Conservation (phyloP, 2,329 filamentous ascomycete species). For the Epicoccum sorghinum region DNA sequence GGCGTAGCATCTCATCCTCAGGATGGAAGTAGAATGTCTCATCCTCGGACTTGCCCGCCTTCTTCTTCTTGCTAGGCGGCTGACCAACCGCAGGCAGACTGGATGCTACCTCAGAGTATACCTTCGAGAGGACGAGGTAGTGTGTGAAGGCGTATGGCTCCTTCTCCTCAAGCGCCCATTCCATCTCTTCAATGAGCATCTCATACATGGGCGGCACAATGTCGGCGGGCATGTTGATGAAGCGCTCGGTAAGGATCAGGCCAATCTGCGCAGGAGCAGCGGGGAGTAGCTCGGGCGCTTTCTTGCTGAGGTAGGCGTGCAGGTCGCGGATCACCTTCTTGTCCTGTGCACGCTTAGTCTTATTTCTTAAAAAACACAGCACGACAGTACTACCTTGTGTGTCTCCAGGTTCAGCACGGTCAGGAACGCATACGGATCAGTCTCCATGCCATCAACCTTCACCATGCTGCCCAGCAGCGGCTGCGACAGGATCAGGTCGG, state of each 20-base stretch:
- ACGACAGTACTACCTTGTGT: slow-evolving; percentile 60
- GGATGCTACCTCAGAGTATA: slow-evolving; percentile 87
- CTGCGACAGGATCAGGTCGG: slow-evolving; percentile 86
- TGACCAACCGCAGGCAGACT: slow-evolving; percentile 64
- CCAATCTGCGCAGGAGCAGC: slow-evolving; percentile 66
- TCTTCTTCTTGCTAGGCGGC: slow-evolving; percentile 54
- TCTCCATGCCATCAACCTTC: slow-evolving; percentile 94
- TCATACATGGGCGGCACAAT: slow-evolving; percentile 91
- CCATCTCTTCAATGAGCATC: slow-evolving; percentile 91
- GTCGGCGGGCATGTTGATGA: slow-evolving; percentile 97
- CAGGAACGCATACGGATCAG: slow-evolving; percentile 89
- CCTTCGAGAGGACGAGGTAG: slow-evolving; percentile 89
- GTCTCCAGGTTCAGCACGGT: slow-evolving; percentile 83
- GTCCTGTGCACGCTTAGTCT: slow-evolving; percentile 51
- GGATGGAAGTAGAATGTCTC: slow-evolving; percentile 90
- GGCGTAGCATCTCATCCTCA: slow-evolving; percentile 88
- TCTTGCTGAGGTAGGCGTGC: slow-evolving; percentile 70
- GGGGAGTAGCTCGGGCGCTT: slow-evolving; percentile 44
- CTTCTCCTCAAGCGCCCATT: slow-evolving; percentile 84
- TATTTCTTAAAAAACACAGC: background rate
- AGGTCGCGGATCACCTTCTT: slow-evolving; percentile 75
- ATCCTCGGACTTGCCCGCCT: slow-evolving; percentile 38
- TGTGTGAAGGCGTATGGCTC: slow-evolving; percentile 94
- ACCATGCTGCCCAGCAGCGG: slow-evolving; percentile 90
- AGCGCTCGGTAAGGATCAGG: slow-evolving; percentile 85